Evolutionary conservation across 345 rosid species (phyloP), one percentile per base, ranked within the genome.

Genomic region (Noccaea caerulescens): DNA sequence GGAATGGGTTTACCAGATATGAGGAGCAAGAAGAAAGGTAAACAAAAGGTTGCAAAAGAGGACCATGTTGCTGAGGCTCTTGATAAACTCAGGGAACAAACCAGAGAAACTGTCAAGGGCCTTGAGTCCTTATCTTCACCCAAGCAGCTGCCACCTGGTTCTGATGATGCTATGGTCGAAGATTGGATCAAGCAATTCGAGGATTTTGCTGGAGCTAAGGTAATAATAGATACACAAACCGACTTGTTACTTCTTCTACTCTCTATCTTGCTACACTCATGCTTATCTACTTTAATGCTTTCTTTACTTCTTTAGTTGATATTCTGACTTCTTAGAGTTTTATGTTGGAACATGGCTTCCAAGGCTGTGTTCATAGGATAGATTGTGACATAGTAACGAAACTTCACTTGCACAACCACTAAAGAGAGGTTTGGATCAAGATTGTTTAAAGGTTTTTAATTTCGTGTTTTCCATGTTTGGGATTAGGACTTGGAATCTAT

Each of bases 181-280:
- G 98, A 95, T 66, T 95, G 90, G 99, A 87, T 95, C 55, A 95
- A 92, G 83, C 99, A 90, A 77, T 92, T 95, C 70, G 97, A 89
- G 87, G 91, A 92, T 78, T 82, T 92, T 68, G 80, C 96, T 45
- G 97, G 87, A 8, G 63, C 89, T 80, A 88, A 92, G 94, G 99
- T 92, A 62, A 11, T 47, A 20, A 11, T 4, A 4, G 3, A 43
- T 25, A 27, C 41, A 38, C 52, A 14, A 6, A 18, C 51, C 20
- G 4, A 41, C 1, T 39, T 76, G n/a, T 23, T 20, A 11, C 54
- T 10, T 16, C 59, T 64, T 44, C 5, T 0, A 1, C 10, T 23
- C 68, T 23, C 33, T 20, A 8, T 58, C 56, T n/a, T 56, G 55
- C 23, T 14, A 16, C 1, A 1, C 23, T 18, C 20, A 18, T 5